These are phyloP conservation scores for Metschnikowia koreensis DNA, from an alignment of 805 yeast species.

Conservation along the genomic window DNA sequence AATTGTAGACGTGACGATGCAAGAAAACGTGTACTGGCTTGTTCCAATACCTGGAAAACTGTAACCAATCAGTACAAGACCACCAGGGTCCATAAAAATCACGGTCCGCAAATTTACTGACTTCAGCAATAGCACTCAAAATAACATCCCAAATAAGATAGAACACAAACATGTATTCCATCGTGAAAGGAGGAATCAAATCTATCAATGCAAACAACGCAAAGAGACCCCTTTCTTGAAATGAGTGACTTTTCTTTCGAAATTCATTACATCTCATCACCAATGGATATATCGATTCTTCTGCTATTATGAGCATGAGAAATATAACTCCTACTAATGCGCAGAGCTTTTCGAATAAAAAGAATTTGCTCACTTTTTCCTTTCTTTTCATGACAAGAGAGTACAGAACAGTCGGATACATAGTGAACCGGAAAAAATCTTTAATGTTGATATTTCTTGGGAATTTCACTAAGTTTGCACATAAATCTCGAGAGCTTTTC, in stretches of 20 bases:
- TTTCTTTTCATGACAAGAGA: slow-evolving; percentile 83
- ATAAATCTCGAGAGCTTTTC: slow-evolving; percentile 10
- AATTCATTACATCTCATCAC: slow-evolving; percentile 59
- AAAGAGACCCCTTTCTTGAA: slow-evolving; percentile 2
- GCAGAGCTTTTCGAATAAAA: slow-evolving; percentile 62
- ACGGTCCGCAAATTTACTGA: slow-evolving; percentile 83
- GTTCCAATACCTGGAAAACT: slow-evolving; percentile 93
- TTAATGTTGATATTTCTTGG: slow-evolving; percentile 67
- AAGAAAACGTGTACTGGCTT: slow-evolving; percentile 88
- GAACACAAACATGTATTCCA: slow-evolving; percentile 74
- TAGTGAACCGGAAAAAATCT: slow-evolving; percentile 74
- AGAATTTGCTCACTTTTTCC: slow-evolving; percentile 60
- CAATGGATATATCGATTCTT: slow-evolving; percentile 70
- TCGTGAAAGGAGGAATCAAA: slow-evolving; percentile 74
- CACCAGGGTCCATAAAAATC: slow-evolving; percentile 97
- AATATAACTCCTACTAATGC: slow-evolving; percentile 88
- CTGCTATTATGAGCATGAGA: slow-evolving; percentile 79
- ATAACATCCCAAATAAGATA: slow-evolving; percentile 96
- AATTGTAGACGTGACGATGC: slow-evolving; percentile 90
- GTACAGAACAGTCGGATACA: slow-evolving; percentile 88
- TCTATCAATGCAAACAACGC: slow-evolving; percentile 51
- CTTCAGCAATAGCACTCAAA: slow-evolving; percentile 83
- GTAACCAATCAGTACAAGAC: slow-evolving; percentile 92
- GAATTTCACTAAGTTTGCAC: slow-evolving; percentile 40
- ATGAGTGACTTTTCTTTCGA: slow-evolving; percentile 25